A percentile compares a stretch with the other conserved stretches of the same genome.
These are phyloP conservation scores for Tetragonia tetragonoides DNA, from an alignment of 148 eudicot genomes.

Conservation along the genomic window DNA sequence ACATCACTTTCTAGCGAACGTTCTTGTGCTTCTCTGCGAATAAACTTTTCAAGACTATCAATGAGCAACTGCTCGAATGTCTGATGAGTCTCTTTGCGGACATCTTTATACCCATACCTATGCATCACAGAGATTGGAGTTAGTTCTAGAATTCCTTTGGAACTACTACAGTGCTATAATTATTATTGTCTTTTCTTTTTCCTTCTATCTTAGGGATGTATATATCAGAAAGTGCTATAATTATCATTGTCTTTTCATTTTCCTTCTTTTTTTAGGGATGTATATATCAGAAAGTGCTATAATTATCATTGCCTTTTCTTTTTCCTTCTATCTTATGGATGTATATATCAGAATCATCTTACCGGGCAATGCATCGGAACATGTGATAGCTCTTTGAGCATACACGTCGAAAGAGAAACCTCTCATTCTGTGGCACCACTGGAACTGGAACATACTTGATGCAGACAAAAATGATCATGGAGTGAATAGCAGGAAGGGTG, in stretches of 20 bases:
- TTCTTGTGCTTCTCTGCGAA: conserved; percentile 86
- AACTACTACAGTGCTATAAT: background rate
- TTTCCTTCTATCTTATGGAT: background rate
- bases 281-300: background rate
- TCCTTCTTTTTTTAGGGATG: too few species aligned
- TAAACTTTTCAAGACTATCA: conserved; percentile 90
- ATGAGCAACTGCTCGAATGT: conserved; percentile 75
- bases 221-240: background rate
- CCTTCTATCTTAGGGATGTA: background rate
- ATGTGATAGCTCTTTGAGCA: conserved; percentile 91
- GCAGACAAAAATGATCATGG: conserved; percentile 94
- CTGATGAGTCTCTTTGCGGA: conserved; percentile 84
- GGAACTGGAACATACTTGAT: conserved; percentile 95
- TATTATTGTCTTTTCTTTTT: too few species aligned
- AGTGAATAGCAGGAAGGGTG: conserved; percentile 93
- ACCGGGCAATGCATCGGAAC: conserved; percentile 98
- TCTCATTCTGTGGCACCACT: conserved; percentile 81
- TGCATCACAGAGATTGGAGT: conserved; percentile 17
- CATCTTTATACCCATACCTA: conserved; percentile 99
- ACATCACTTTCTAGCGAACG: conserved; percentile 76
- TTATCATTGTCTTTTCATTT: too few species aligned
- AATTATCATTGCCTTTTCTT: too few species aligned
- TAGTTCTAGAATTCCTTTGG: background rate
- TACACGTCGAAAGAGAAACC: conserved; percentile 91
- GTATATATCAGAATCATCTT: background rate